Evolutionary conservation across 1,139 yeast genomes (phyloP).

Genomic region (Candida neerlandica): DNA sequence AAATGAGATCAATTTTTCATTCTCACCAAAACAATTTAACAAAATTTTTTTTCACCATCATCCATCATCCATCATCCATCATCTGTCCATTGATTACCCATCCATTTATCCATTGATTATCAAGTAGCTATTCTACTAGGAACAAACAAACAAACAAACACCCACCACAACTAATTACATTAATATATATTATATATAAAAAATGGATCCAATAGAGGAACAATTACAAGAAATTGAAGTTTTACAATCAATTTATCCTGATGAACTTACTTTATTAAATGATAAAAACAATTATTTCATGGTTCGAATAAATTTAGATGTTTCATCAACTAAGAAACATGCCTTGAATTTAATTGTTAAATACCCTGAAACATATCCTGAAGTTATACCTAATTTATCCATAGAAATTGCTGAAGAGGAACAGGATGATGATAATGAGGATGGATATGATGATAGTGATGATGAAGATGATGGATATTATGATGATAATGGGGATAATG

Average conservation of each 20-base stretch:
- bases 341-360: slow-evolving; percentile 55
- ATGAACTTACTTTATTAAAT: slow-evolving; percentile 59
- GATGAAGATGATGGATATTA: slow-evolving; percentile 28
- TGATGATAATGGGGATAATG: slow-evolving; percentile 45
- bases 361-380: slow-evolving; percentile 75
- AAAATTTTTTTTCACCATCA: too few species aligned
- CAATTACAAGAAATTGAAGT: slow-evolving; percentile 82
- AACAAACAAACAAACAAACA: neutral
- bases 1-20: too few species aligned
- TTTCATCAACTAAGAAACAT: slow-evolving; percentile 56
- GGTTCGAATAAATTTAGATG: slow-evolving; percentile 57
- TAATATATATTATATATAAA: neutral
- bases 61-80: too few species aligned
- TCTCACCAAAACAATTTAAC: too few species aligned
- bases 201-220: slow-evolving; percentile 74
- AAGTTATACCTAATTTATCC: slow-evolving; percentile 59
- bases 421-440: slow-evolving; percentile 24
- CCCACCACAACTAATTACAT: neutral
- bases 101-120: too few species aligned
- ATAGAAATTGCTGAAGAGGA: slow-evolving; percentile 38
- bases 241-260: slow-evolving; percentile 89
- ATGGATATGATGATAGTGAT: slow-evolving; percentile 37
- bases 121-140: too few species aligned
- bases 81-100: too few species aligned
- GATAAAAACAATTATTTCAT: slow-evolving; percentile 41